Base-by-base conservation (phyloP, 345 rosid genomes). In the Crucihimalaya himalaica region DNA sequence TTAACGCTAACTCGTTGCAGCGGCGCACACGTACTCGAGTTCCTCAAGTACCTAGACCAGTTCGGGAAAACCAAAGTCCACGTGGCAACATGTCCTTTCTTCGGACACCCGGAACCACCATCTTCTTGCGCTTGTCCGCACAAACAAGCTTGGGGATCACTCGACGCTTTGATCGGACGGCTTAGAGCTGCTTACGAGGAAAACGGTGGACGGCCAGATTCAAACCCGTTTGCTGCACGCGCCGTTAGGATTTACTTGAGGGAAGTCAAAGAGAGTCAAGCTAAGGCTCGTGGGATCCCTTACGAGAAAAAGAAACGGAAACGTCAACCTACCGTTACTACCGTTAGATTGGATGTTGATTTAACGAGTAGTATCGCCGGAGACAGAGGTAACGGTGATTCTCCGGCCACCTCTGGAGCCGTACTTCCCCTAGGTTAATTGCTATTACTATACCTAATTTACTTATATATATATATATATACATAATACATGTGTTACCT, bases 41-140 rank as follows among this genome's bases (percentile, higher is more conserved):
- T 88, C 81, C 73, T 88, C 69, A 86, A 80, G 72, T 88, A 88
- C 78, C 59, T 88, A 1, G 92, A 88, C 66, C 92, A 88, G 19
- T 88, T 88, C 56, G 92, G 92, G 15, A 88, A 88, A 74, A 88
- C 92, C 5, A 88, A 88, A 72, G 92, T 88, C 55, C 92, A 88
- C 81, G 56, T 79, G 52, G 4, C 72, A 0, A 81, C 79, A 0
- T 86, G 90, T 67, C 89, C 87, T 5, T 84, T 80, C 72, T 88
- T 83, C 40, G 90, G 90, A 1, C 84, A 84, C 35, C 83, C 88
- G 25, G 83, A 73, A 68, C 90, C 88, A 28, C 87, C 90, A 2
- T 80, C 84, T 37, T 85, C 92, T 2, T 88, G 92, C 31, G 68
- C 86, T 35, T 88, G 92, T 62, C 90, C 92, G 12, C 78, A 84